Base-by-base conservation (phyloP, 345 rosid species). In the Eucalyptus sp. region DNA sequence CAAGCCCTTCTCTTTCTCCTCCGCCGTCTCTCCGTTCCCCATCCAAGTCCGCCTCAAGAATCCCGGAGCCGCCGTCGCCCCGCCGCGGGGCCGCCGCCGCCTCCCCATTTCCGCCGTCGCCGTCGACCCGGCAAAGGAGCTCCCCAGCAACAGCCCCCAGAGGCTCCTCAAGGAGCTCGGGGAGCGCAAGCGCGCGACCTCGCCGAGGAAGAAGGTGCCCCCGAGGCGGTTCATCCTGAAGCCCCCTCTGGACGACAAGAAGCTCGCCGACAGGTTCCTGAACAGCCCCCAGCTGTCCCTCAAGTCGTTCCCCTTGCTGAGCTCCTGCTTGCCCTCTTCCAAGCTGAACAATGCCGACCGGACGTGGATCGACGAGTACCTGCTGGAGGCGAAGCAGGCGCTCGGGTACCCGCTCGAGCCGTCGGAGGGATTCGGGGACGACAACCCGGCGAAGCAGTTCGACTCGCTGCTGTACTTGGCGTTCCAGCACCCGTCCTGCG, bases 371-470 rank as follows among this genome's bases (percentile, higher is more conserved):
- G 98, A 96, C 46, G 98, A 98, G 95, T 96, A 94, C 92, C 90
- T 96, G 85, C 95, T 96, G 8, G 99, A 98, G 88, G 99, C 97
- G 7, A 98, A 98, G 92, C 99, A 96, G 87, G 99, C 99, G 24
- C 90, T 98, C 31, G 99, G 99, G 16, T 98, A 98, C 86, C 94
- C 97, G 37, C 87, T 97, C 13, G 98, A 97, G 84, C 94, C 96
- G 17, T 95, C 97, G 0, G 96, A 95, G 8, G 86, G 85, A 5
- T 86, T 92, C 52, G 96, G 93, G 13, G 99, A 96, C 68, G 99
- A 98, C 91, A 98, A 96, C 88, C 99, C 99, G 1, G 99, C 98
- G 16, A 97, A 96, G 90, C 99, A 98, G 87, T 98, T 98, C 43
- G 99, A 98, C 90, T 92, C 96, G 29, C 81, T 98, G 92, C 90